Evolutionary conservation across 768 basidiomycete genomes (phyloP).

Genomic region (Boletus speciosus): DNA sequence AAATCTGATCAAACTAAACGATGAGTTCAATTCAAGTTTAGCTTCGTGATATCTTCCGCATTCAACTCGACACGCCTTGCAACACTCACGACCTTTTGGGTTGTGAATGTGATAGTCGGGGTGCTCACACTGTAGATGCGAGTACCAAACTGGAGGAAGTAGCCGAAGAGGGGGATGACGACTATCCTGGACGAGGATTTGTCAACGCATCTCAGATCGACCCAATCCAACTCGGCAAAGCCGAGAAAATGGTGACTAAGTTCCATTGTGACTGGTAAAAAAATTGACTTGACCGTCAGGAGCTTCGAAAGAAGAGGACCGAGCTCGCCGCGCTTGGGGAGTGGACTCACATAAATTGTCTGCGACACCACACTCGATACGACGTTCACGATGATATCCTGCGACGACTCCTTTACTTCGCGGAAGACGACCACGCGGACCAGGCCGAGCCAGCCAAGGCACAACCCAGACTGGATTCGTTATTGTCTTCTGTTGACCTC

Average conservation of each 20-base stretch:
- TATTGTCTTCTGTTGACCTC: constrained; percentile 46
- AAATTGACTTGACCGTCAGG: constrained; percentile 37
- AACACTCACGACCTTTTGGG: constrained; percentile 91
- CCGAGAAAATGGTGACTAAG: constrained; percentile 50
- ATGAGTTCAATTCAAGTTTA: constrained; percentile 30
- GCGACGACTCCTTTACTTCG: constrained; percentile 39
- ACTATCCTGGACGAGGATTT: constrained; percentile 46
- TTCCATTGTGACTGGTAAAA: neutral
- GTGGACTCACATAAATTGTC: constrained; percentile 84
- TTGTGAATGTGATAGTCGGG: constrained; percentile 58
- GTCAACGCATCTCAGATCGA: constrained; percentile 63
- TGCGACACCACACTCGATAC: constrained; percentile 42
- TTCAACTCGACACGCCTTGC: constrained; percentile 73
- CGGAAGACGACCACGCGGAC: constrained; percentile 12
- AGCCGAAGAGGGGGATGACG: constrained; percentile 28
- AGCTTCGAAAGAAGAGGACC: constrained; percentile 62
- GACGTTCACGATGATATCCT: constrained; percentile 66
- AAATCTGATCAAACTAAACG: neutral
- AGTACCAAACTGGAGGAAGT: constrained; percentile 22
- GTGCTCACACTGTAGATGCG: neutral
- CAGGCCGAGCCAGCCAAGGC: constrained; percentile 8
- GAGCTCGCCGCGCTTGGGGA: constrained; percentile 70
- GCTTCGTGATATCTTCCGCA: constrained; percentile 91
- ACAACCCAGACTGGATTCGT: constrained; percentile 28
- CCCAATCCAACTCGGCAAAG: constrained; percentile 39